These are phyloP conservation scores for Penicillium paxilli DNA, from an alignment of 495 filamentous ascomycete genomes.

Conservation along the genomic window DNA sequence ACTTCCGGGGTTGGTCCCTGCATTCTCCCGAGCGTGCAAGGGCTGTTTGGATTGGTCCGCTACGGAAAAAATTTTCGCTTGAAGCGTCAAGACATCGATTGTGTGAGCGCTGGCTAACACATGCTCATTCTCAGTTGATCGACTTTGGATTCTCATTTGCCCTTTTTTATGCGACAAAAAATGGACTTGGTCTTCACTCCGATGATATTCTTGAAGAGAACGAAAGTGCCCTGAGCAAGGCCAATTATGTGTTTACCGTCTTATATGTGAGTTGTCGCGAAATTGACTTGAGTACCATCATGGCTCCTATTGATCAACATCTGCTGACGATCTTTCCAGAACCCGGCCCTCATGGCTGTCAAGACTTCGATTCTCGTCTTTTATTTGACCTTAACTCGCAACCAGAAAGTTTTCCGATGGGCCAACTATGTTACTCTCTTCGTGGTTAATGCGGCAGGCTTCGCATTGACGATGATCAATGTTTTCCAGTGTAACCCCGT, in stretches of 20 bases:
- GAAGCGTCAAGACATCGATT: background rate
- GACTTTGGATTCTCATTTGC: constrained; percentile 75
- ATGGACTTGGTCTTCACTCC: constrained; percentile 79
- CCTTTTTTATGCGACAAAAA: constrained; percentile 68
- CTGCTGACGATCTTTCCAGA: constrained; percentile 46
- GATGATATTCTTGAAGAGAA: constrained; percentile 52
- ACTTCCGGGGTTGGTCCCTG: constrained; percentile 10
- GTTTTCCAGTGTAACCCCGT: constrained; percentile 87
- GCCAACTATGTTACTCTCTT: constrained; percentile 67
- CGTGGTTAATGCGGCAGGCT: constrained; percentile 75
- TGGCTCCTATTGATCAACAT: background rate
- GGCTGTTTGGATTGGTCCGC: background rate
- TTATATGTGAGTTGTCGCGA: constrained; percentile 63
- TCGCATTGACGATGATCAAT: constrained; percentile 80
- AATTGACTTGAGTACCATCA: background rate
- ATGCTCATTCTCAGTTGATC: constrained; percentile 54
- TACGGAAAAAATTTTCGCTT: background rate
- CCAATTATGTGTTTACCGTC: constrained; percentile 80
- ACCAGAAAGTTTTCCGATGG: constrained; percentile 69
- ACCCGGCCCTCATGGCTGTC: constrained; percentile 72
- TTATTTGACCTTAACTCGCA: constrained; percentile 76
- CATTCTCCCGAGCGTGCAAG: constrained; percentile 11
- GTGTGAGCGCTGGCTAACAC: constrained; percentile 3
- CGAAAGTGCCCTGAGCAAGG: constrained; percentile 54
- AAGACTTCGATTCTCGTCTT: constrained; percentile 93